Base-by-base conservation (phyloP, 306 rosid genomes). In the Canavalia gladiata region DNA sequence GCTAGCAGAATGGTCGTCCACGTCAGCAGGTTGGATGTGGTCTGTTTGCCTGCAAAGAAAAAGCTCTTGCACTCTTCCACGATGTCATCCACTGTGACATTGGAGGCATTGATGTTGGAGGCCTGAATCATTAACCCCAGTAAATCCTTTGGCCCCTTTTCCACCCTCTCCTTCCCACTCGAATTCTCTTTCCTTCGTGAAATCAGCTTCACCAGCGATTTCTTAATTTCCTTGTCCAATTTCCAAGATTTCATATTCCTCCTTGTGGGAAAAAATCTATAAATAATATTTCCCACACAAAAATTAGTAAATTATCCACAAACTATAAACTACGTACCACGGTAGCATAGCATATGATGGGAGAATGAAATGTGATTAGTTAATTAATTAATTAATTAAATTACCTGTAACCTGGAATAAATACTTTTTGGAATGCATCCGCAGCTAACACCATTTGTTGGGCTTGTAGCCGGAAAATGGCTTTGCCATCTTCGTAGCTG, bases 31-130 rank as follows among this genome's bases (percentile, higher is more conserved):
- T 94, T 96, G n/a, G 99, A 93, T 42, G 99, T 96, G 82, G 99
- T 96, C 70, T 96, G 98, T 84, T 92, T 96, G 55, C 99, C 99
- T 13, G 99, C 99, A 85, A 96, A 96, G 97, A 96, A 96, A 67
- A 96, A 96, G 81, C 90, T 90, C 91, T 96, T 96, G 87, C 99
- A 96, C 77, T 96, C 99, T 84, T 90, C 97, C 74, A 96, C 99
- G 12, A 96, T 96, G 87, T 96, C 99, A 31, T 92, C 74, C 52
- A 92, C 90, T 8, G 98, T 90, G 13, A 95, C 85, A 57, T 77
- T 86, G 34, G 79, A 60, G 5, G 84, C 7, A 10, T 77, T 51
- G 0, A 75, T 45, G 13, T 78, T 71, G 6, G 97, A 90, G 0
- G 96, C 99, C 43, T 87, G 81, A 13, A 93, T 96, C 99, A 96